A percentile compares a stretch with the other conserved stretches of the same genome.
Evolutionary conservation across 116 monocot genomes (phyloP).

Genomic region (Dioscorea cayenensis): DNA sequence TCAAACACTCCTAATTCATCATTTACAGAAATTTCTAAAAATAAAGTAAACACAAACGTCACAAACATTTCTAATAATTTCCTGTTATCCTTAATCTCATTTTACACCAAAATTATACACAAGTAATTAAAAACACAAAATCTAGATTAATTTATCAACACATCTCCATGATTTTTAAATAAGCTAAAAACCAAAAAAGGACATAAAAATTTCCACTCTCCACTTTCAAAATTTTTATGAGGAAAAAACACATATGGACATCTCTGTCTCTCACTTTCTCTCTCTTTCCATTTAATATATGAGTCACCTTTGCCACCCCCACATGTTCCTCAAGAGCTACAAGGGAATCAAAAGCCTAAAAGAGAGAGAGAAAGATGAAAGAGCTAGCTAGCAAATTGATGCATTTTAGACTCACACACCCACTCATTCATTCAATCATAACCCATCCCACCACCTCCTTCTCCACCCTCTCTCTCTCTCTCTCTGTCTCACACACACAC

Average conservation of each 20-base stretch:
- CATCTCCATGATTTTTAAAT: no score
- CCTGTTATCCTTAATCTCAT: no score
- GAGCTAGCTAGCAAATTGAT: conserved; percentile 11
- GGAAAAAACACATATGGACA: no score
- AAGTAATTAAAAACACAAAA: no score
- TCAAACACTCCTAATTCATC: no score
- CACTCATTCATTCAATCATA: conserved; percentile 54
- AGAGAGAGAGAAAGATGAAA: background rate
- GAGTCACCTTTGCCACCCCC: background rate
- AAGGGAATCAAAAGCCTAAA: background rate
- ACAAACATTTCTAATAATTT: no score
- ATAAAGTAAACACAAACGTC: no score
- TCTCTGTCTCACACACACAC: background rate
- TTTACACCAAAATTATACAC: no score
- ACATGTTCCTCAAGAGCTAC: background rate
- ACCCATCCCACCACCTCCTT: conserved; percentile 18
- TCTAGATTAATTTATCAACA: background rate
- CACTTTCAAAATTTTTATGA: background rate
- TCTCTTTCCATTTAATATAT: background rate
- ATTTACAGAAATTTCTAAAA: no score
- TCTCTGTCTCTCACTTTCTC: background rate
- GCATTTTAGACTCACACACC: conserved; percentile 20
- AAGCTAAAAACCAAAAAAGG: no score
- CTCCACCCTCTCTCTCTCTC: conserved; percentile 8
- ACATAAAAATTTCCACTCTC: background rate